Base-by-base conservation (phyloP, 441 rosid genomes). In the Omphalea diandra region DNA sequence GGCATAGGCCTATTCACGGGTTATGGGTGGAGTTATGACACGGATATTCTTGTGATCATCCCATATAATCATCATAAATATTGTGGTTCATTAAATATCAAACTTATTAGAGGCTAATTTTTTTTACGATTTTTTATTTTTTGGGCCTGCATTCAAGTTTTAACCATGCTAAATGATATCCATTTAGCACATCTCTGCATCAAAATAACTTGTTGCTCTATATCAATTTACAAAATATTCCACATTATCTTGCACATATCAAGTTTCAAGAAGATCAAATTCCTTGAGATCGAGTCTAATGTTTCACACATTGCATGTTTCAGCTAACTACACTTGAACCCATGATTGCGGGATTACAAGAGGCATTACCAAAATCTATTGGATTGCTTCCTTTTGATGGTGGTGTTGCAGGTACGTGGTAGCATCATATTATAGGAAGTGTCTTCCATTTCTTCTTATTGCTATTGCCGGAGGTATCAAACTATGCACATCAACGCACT, bases 351-450 rank as follows among this genome's bases (percentile, higher is more conserved):
- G 99, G 98, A 44, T 79, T 96, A 79, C 99, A 93, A 87, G 98
- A 91, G 79, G 90, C 91, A 58, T 79, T 96, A 75, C 98, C 99
- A 4, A 96, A 91, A 83, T 91, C 99, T 67, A 88, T 96, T 69
- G 99, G 98, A 75, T 81, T 96, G 79, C 98, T 96, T 69, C 93
- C 97, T 76, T 96, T 91, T 58, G 98, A 96, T 84, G 95, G 93
- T 68, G 97, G 99, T 61, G 91, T 96, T 44, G 71, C 97, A 84
- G 99, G 99, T 96, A 79, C 4, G 41, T 65, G 27, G 47, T 63
- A 38, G 57, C 7, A 7, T 36, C 29, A 18, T 36, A 29, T 31
- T 53, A 50, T 43, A 33, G 33, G 38, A 35, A n/a, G 10, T 40
- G 9, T 66, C 40, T 14, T 40, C 46, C 12, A n/a, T n/a, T 40